phyloP scores from a whole-genome alignment of 2,329 filamentous ascomycete species.

The Sporothrix protearum region DNA sequence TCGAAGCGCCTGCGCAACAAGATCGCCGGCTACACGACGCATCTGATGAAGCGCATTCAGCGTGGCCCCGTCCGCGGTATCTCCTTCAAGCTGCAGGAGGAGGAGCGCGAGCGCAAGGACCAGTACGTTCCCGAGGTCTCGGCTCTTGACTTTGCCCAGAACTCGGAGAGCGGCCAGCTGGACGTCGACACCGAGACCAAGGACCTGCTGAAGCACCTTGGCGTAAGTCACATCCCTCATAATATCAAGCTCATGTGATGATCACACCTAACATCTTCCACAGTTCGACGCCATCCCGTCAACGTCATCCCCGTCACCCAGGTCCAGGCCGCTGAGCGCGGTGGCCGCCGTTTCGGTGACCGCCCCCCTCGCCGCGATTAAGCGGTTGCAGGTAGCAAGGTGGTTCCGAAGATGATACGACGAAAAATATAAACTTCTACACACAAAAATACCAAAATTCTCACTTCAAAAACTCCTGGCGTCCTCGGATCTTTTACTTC shows the following conservation, averaged over 20 bases:
- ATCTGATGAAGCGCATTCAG: slow-evolving; percentile 99
- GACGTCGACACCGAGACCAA: slow-evolving; percentile 97
- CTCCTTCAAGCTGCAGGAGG: slow-evolving; percentile 99
- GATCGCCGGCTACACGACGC: slow-evolving; percentile 96
- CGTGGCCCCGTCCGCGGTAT: slow-evolving; percentile 98
- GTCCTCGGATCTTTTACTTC: slow-evolving; percentile 15
- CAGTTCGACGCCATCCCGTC: slow-evolving; percentile 97
- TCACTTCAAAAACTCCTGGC: slow-evolving; percentile 7
- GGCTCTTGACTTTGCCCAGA: slow-evolving; percentile 95
- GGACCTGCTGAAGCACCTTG: slow-evolving; percentile 97
- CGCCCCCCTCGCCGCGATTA: slow-evolving; percentile 47
- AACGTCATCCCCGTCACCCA: slow-evolving; percentile 89
- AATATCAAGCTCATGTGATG: not conserved
- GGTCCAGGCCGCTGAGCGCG: slow-evolving; percentile 78
- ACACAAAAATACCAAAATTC: slow-evolving; percentile 1
- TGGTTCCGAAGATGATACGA: not conserved
- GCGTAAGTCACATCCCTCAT: slow-evolving; percentile 63
- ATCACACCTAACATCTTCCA: not conserved
- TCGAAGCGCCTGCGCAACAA: slow-evolving; percentile 99
- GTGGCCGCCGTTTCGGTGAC: slow-evolving; percentile 47
- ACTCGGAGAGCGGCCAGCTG: slow-evolving; percentile 85
- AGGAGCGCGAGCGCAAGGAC: slow-evolving; percentile 99
- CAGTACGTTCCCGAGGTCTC: slow-evolving; percentile 99
- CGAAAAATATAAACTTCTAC: not conserved
- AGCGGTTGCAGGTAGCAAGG: slow-evolving; percentile 26